Evolutionary conservation across 225 moss, liverwort and hornwort species (phyloP).

Genomic region (Sphagnum tenellum): DNA sequence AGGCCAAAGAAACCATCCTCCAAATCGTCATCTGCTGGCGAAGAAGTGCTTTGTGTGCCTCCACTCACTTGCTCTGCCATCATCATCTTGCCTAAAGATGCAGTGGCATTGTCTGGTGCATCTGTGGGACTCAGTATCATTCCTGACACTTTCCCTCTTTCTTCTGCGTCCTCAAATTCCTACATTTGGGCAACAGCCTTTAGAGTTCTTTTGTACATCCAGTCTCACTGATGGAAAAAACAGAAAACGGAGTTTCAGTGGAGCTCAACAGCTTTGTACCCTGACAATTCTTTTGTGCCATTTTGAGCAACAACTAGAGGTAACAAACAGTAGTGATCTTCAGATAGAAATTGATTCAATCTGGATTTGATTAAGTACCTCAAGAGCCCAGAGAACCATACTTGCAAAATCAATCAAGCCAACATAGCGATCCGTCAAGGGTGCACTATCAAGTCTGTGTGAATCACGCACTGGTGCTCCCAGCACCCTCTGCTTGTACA

Average conservation of each 20-base stretch:
- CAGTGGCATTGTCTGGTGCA: constrained; percentile 39
- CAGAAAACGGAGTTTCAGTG: too few species aligned
- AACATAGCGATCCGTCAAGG: constrained; percentile 51
- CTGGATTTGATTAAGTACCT: constrained; percentile 15
- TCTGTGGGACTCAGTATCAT: constrained; percentile 53
- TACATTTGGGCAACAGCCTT: not conserved
- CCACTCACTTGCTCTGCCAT: constrained; percentile 13
- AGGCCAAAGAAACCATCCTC: constrained; percentile 50
- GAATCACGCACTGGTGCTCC: constrained; percentile 71
- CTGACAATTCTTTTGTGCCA: too few species aligned
- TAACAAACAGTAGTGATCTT: too few species aligned
- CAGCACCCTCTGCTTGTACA: constrained; percentile 36
- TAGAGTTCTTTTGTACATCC: too few species aligned
- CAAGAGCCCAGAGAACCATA: constrained; percentile 61
- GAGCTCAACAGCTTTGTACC: too few species aligned
- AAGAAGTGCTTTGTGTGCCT: constrained; percentile 21
- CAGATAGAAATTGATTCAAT: too few species aligned
- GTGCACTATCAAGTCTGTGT: constrained; percentile 7
- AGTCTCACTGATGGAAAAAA: too few species aligned
- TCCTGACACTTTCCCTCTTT: constrained; percentile 37
- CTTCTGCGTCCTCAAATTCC: constrained; percentile 58
- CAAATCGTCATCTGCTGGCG: constrained; percentile 11
- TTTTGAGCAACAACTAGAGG: too few species aligned
- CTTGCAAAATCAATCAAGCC: constrained; percentile 70
- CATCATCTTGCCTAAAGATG: constrained; percentile 16